Evolutionary conservation across 1,284 basidiomycete species (phyloP), one percentile per base, ranked within the genome.

Genomic region (Trametes pubescens): DNA sequence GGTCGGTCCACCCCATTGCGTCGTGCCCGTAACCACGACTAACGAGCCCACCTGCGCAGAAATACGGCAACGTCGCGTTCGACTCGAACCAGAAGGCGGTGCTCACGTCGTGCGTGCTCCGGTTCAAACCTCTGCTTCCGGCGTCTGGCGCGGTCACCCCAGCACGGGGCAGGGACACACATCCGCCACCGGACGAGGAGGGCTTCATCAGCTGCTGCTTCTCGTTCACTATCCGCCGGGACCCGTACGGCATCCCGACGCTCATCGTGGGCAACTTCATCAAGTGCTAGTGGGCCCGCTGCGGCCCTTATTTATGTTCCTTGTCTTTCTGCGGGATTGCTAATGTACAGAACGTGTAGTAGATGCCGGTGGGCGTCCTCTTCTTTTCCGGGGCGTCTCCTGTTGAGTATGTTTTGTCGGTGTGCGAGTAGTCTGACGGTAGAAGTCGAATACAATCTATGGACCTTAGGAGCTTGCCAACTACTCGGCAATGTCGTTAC

Each of bases 41-140:
- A 18, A 44, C 14, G 57, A 14, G 21, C 47, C 26, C 46, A 14
- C 37, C 13, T 18, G 9, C 29, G 35, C 55, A 94, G 90, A 95
- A 94, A 88, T 98, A 97, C 70, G 95, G 94, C 59, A 92, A 95
- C 69, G 94, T 98, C 64, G 96, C 95, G 0, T 98, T 99, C 71
- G 95, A 99, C 76, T 87, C 87, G 18, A 84, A 81, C 8, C 89
- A 92, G 75, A 97, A 97, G 77, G 95, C 95, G 1, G 94, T 99
- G 29, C 86, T 98, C 49, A 99, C 96, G 2, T 92, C 93, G 22
- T 99, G 97, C 75, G 94, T 96, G 13, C 82, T 99, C 60, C 87
- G 93, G 34, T 92, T 85, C 73, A 93, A 93, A 78, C 87, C 94
- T 56, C 49, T 77, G 65, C 72, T 85, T 68, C 76, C 75, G 74